A percentile compares a stretch with the other conserved stretches of the same genome.
Conservation (phyloP, 805 yeast genomes). For the Priceomyces medius region DNA sequence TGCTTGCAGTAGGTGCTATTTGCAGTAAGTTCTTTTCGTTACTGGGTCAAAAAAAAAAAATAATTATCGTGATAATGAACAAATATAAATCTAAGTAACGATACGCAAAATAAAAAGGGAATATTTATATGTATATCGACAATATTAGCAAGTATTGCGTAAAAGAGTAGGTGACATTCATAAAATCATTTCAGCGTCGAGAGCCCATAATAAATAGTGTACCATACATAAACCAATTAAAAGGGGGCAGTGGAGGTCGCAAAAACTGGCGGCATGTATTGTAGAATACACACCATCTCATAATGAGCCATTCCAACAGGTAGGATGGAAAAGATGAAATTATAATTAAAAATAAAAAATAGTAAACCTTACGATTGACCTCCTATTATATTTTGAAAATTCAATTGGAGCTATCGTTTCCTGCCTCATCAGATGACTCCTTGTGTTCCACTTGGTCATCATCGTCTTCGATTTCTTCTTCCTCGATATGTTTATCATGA, state of each 20-base stretch:
- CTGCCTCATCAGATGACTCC: background rate
- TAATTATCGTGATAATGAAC: background rate
- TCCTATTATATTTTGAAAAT: background rate
- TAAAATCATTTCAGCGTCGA: background rate
- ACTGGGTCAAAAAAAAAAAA: background rate
- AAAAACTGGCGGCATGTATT: background rate
- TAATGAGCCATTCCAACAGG: background rate
- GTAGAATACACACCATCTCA: background rate
- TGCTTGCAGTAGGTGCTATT: too few species aligned
- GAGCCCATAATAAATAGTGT: slow-evolving; percentile 1
- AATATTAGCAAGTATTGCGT: background rate
- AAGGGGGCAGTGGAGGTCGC: background rate
- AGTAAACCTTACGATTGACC: background rate
- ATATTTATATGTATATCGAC: slow-evolving; percentile 1
- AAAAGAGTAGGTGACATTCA: background rate
- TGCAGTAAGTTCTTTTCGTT: background rate
- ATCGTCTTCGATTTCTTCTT: slow-evolving; percentile 26
- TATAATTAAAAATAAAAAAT: background rate
- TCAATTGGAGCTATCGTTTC: background rate
- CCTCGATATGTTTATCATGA: slow-evolving; percentile 34
- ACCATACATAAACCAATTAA: background rate
- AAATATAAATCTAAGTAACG: slow-evolving; percentile 3
- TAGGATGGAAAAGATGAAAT: background rate
- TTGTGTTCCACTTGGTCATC: background rate
- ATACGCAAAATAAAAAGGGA: background rate